These are phyloP conservation scores for Vanrija humicola DNA, from an alignment of 1,284 basidiomycete species.

Conservation along the genomic window DNA sequence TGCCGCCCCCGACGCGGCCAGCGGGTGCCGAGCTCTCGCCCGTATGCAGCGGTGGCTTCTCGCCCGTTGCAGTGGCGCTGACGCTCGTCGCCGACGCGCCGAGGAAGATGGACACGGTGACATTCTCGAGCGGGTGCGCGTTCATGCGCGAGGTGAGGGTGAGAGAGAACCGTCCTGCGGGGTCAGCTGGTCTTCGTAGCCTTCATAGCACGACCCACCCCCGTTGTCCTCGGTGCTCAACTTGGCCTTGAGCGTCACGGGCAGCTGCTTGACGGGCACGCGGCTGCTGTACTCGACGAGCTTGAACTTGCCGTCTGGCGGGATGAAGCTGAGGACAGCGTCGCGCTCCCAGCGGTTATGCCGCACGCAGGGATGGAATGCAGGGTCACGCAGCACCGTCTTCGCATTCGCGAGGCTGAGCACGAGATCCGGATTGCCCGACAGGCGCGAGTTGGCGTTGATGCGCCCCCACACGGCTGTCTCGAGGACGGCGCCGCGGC, in stretches of 20 bases:
- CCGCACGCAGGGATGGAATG: constrained; percentile 90
- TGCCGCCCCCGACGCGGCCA: constrained; percentile 56
- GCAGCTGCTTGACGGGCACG: constrained; percentile 54
- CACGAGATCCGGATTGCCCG: constrained; percentile 82
- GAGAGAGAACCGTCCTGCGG: constrained; percentile 65
- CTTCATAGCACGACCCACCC: constrained; percentile 51
- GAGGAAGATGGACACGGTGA: constrained; percentile 66
- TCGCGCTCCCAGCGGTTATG: constrained; percentile 76
- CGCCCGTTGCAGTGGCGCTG: constrained; percentile 44
- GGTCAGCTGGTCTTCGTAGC: background rate
- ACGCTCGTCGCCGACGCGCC: constrained; percentile 63
- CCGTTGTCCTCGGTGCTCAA: constrained; percentile 62
- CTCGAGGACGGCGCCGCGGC: constrained; percentile 68
- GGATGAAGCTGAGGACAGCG: constrained; percentile 80
- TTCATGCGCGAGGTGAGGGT: constrained; percentile 65
- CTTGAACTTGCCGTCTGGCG: constrained; percentile 86
- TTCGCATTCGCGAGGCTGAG: constrained; percentile 75
- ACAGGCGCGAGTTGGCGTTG: constrained; percentile 70
- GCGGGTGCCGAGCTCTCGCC: constrained; percentile 56
- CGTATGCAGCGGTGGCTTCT: constrained; percentile 26
- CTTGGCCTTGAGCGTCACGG: constrained; percentile 61
- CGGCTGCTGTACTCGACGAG: constrained; percentile 72
- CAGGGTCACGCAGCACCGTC: constrained; percentile 64
- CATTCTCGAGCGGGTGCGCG: constrained; percentile 63
- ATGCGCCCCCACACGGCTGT: constrained; percentile 75